phyloP scores from a whole-genome alignment of 78 protist species.

The Pelomyxa schiedti region DNA sequence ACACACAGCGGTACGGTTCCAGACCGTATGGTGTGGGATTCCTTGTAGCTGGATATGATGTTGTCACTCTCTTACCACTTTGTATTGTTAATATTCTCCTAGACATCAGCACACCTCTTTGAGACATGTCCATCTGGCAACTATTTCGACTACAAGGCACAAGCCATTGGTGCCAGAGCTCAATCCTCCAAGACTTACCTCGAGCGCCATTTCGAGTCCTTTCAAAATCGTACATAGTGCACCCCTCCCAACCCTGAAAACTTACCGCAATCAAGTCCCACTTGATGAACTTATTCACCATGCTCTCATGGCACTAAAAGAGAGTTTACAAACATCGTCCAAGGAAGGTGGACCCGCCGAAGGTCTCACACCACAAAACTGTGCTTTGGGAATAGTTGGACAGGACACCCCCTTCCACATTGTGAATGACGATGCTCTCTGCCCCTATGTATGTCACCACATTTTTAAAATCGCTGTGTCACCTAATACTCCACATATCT shows the following conservation, averaged over 20 bases:
- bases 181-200: conserved; percentile 93
- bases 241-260: no score
- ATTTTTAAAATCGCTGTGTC: background rate
- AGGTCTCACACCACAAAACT: conserved; percentile 57
- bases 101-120: conserved; percentile 77
- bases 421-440: conserved; percentile 31
- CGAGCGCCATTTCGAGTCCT: conserved; percentile 69
- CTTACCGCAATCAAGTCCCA: background rate
- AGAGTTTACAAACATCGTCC: conserved; percentile 37
- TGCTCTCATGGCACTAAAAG: conserved; percentile 79
- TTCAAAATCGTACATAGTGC: conserved; percentile 48
- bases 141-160: conserved; percentile 75
- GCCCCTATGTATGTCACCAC: conserved; percentile 28
- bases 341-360: no score
- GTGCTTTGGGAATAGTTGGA: conserved; percentile 65
- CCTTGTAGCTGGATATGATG: conserved; percentile 89
- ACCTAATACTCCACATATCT: no score
- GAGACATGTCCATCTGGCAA: conserved; percentile 88
- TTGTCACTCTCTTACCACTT: background rate
- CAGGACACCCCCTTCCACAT: conserved; percentile 25
- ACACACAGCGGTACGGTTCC: conserved; percentile 71
- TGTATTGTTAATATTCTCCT: background rate
- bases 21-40: conserved; percentile 96
- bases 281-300: conserved; percentile 77
- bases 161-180: conserved; percentile 92